These are phyloP conservation scores for Monosporascus cannonballus DNA, from an alignment of 2,329 filamentous ascomycete genomes.

Conservation along the genomic window DNA sequence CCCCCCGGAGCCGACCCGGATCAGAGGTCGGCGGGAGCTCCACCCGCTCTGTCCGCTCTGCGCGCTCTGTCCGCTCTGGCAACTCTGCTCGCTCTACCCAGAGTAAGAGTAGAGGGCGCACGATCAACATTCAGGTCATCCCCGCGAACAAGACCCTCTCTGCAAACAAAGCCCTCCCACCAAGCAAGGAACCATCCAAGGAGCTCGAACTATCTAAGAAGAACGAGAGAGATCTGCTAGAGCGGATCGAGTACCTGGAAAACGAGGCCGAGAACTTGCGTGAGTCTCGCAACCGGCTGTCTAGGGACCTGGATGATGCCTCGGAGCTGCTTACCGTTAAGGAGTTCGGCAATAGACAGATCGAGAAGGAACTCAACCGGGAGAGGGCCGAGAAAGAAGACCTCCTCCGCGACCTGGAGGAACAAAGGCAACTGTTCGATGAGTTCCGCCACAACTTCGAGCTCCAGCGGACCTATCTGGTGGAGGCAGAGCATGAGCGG, in stretches of 20 bases:
- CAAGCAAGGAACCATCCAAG: conserved; percentile 9
- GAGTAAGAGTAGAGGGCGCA: conserved; percentile 15
- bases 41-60: conserved; percentile 6
- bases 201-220: conserved; percentile 21
- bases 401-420: conserved; percentile 26
- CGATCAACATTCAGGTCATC: conserved; percentile 25
- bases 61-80: too few species aligned
- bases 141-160: conserved; percentile 8
- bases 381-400: conserved; percentile 28
- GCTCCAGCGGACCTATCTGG: conserved; percentile 22
- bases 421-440: conserved; percentile 29
- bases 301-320: conserved; percentile 24
- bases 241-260: conserved; percentile 31
- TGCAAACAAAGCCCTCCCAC: background rate
- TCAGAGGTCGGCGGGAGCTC: conserved; percentile 20
- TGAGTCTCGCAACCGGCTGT: conserved; percentile 22
- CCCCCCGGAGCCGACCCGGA: conserved; percentile 12
- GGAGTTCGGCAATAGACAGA: conserved; percentile 23
- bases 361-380: conserved; percentile 20
- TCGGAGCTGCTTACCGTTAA: conserved; percentile 23
- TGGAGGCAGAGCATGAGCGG: conserved; percentile 28
- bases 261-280: conserved; percentile 26
- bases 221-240: conserved; percentile 23
- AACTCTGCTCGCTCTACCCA: too few species aligned
- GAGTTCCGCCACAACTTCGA: conserved; percentile 30